These are phyloP conservation scores for Wickerhamomyces hampshirensis DNA, from an alignment of 805 yeast species.

Conservation along the genomic window DNA sequence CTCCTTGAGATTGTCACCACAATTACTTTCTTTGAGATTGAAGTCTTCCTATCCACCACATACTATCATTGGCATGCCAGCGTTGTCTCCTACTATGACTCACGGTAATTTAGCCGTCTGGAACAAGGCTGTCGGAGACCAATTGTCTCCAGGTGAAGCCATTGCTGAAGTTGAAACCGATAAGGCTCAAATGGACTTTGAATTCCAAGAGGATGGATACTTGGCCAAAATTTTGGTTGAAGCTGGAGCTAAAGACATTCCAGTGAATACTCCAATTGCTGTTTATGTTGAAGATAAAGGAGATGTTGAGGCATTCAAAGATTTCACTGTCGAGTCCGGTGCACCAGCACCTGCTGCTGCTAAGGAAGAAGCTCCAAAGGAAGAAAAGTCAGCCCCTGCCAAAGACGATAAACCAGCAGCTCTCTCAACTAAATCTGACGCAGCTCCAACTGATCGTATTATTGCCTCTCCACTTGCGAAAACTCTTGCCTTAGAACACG, in stretches of 20 bases:
- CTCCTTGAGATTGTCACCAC: slow-evolving; percentile 2
- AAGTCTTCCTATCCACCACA: slow-evolving; percentile 62
- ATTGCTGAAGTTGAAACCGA: slow-evolving; percentile 97
- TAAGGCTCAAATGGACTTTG: slow-evolving; percentile 97
- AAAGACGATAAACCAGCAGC: slow-evolving; percentile 13
- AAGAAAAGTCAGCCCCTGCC: slow-evolving; percentile 26
- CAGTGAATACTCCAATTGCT: slow-evolving; percentile 94
- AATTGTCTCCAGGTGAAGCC: slow-evolving; percentile 85
- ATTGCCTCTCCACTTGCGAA: slow-evolving; percentile 95
- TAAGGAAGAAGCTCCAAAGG: slow-evolving; percentile 15
- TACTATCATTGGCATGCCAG: slow-evolving; percentile 94
- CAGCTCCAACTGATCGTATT: slow-evolving; percentile 59
- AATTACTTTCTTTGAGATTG: slow-evolving; percentile 20
- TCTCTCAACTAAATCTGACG: slow-evolving; percentile 13
- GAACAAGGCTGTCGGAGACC: slow-evolving; percentile 88
- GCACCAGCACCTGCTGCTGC: slow-evolving; percentile 30
- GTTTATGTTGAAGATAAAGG: slow-evolving; percentile 85
- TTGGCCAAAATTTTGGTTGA: slow-evolving; percentile 82
- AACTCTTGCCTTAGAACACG: slow-evolving; percentile 86
- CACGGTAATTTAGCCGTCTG: slow-evolving; percentile 89
- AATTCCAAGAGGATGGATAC: slow-evolving; percentile 95
- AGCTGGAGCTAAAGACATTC: slow-evolving; percentile 84
- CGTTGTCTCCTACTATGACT: slow-evolving; percentile 99
- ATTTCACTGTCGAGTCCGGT: slow-evolving; percentile 75
- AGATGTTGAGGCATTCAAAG: slow-evolving; percentile 85